Percentiles rank a stretch among this genome's conserved stretches.
These are phyloP conservation scores for Neofusicoccum sp. DNA, from an alignment of 2,329 filamentous ascomycete genomes.

Conservation along the genomic window DNA sequence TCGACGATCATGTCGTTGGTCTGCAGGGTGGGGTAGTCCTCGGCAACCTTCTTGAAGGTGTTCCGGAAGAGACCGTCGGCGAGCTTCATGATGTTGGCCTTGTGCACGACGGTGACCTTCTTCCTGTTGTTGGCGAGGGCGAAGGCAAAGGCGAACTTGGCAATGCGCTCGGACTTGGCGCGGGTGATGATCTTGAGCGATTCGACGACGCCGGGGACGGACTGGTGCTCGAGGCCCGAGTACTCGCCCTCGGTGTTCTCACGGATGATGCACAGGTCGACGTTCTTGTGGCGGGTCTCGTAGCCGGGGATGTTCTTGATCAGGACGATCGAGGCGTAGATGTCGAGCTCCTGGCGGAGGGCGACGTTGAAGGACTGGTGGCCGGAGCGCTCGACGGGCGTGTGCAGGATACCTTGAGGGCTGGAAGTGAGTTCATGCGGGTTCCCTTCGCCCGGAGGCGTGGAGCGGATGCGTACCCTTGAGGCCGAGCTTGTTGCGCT, in stretches of 20 bases:
- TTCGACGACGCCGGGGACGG: constrained; percentile 93
- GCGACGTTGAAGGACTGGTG: constrained; percentile 99
- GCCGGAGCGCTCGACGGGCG: constrained; percentile 91
- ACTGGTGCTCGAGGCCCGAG: constrained; percentile 98
- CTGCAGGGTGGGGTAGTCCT: constrained; percentile 95
- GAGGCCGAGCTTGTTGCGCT: constrained; percentile 97
- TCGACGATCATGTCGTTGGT: constrained; percentile 99
- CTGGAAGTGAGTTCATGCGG: constrained; percentile 14
- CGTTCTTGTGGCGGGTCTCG: constrained; percentile 93
- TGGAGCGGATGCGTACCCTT: constrained; percentile 63
- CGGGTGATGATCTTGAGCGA: constrained; percentile 99
- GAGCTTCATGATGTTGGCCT: constrained; percentile 99
- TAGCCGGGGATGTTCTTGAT: constrained; percentile 99
- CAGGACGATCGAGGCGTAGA: constrained; percentile 95
- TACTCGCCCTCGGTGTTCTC: constrained; percentile 99
- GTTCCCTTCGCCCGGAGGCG: not conserved
- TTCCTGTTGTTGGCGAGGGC: constrained; percentile 98
- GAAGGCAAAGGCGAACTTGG: constrained; percentile 98
- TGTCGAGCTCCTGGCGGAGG: constrained; percentile 97
- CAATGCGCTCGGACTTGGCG: constrained; percentile 98
- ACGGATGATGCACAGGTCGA: constrained; percentile 99
- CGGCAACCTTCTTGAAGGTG: constrained; percentile 90
- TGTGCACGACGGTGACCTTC: constrained; percentile 99
- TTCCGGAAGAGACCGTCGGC: constrained; percentile 98
- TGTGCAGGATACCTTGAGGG: constrained; percentile 77